Conservation (phyloP, 495 filamentous ascomycete species). For the Aspergillus saccharolyticus region DNA sequence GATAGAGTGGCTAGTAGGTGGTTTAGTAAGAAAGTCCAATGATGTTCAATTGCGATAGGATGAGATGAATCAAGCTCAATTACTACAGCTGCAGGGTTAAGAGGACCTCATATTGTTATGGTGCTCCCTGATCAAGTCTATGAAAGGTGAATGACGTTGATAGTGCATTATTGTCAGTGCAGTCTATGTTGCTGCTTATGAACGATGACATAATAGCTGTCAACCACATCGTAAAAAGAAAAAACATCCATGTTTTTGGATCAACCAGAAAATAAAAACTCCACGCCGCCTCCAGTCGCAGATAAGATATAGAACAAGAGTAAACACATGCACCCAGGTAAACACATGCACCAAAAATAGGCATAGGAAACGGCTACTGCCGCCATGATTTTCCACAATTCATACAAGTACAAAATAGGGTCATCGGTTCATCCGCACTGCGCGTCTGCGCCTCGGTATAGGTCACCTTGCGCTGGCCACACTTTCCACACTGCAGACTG, state of each 20-base stretch:
- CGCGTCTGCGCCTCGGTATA: slow-evolving; percentile 96
- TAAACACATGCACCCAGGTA: slow-evolving; percentile 1
- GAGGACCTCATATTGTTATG: too few relatives aligned
- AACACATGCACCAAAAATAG: slow-evolving; percentile 7
- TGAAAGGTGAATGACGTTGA: slow-evolving; percentile 1
- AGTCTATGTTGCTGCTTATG: not conserved
- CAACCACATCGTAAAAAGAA: too few relatives aligned
- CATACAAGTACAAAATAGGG: slow-evolving; percentile 45
- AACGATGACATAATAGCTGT: not conserved
- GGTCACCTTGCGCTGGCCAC: slow-evolving; percentile 84
- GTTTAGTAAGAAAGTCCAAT: too few relatives aligned
- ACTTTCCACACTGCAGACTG: slow-evolving; percentile 80
- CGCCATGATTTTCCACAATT: slow-evolving; percentile 49
- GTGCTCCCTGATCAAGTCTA: not conserved
- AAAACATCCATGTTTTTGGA: too few relatives aligned
- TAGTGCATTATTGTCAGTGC: not conserved
- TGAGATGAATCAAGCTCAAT: too few relatives aligned
- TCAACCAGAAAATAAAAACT: slow-evolving; percentile 10
- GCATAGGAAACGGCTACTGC: slow-evolving; percentile 24
- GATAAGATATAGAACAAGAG: slow-evolving; percentile 3
- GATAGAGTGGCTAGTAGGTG: too few relatives aligned
- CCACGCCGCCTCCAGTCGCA: slow-evolving; percentile 8
- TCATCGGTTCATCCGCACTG: slow-evolving; percentile 70
- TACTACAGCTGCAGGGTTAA: too few relatives aligned
- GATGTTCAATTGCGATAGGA: too few relatives aligned